These are phyloP conservation scores for Fraxinus baroniana DNA, from an alignment of 305 asterid species.

Conservation along the genomic window DNA sequence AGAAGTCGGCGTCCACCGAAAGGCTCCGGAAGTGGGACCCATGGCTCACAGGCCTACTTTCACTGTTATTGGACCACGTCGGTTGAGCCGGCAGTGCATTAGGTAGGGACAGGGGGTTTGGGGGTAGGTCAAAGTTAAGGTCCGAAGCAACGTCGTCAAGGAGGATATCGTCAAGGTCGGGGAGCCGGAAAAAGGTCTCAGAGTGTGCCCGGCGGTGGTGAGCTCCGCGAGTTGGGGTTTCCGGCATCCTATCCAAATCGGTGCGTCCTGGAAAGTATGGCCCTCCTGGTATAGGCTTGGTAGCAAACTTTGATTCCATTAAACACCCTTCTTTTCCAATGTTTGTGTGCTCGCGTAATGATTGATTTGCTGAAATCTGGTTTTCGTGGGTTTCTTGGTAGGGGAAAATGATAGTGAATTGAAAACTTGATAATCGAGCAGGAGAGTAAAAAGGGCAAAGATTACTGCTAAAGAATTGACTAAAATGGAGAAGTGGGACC, in stretches of 20 bases:
- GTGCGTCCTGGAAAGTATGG: constrained; percentile 41
- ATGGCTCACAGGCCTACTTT: constrained; percentile 28
- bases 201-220: constrained; percentile 94
- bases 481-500: constrained; percentile 33
- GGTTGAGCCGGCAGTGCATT: constrained; percentile 33
- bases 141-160: constrained; percentile 61
- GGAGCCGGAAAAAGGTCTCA: constrained; percentile 79
- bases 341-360: background rate
- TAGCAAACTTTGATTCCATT: constrained; percentile 66
- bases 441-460: constrained; percentile 19
- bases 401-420: constrained; percentile 7
- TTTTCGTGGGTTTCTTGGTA: constrained; percentile 2
- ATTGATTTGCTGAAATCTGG: background rate
- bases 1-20: constrained; percentile 83
- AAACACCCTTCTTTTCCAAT: constrained; percentile 11
- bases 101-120: constrained; percentile 36
- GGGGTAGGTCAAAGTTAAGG: constrained; percentile 45
- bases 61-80: constrained; percentile 28
- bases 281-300: constrained; percentile 39
- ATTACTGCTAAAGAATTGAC: constrained; percentile 26
- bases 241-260: constrained; percentile 76
- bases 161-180: constrained; percentile 74
- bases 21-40: constrained; percentile 62
- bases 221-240: constrained; percentile 60
- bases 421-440: background rate